phyloP scores from a whole-genome alignment of 129 eudicot genomes.

The Cynara cardunculus region DNA sequence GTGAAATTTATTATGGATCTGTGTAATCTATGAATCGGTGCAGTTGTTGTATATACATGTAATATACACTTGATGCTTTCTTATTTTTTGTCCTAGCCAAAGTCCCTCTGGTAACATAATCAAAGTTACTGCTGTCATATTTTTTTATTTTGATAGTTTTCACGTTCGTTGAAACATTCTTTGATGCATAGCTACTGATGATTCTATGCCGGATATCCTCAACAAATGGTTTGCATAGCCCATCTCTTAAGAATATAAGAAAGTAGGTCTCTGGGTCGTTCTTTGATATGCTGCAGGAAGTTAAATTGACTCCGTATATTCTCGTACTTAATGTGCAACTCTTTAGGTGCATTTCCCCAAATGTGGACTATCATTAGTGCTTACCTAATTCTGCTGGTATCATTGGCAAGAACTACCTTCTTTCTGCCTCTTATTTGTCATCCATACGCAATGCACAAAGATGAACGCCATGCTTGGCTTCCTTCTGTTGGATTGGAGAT shows the following conservation, averaged over 20 bases:
- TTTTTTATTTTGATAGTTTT: not conserved
- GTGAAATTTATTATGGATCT: not conserved
- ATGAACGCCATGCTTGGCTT: not conserved
- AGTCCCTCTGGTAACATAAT: not conserved
- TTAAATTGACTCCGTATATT: not conserved
- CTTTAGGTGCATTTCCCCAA: not conserved
- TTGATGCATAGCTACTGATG: not conserved
- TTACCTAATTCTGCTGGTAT: not conserved
- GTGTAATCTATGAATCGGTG: not conserved
- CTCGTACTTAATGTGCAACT: not conserved
- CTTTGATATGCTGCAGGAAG: not conserved
- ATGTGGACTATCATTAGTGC: not conserved
- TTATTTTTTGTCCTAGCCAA: not conserved
- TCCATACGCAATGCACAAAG: not conserved
- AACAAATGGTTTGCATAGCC: not conserved
- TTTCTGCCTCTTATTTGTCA: not conserved
- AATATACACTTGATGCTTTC: not conserved
- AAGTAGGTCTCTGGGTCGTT: not conserved
- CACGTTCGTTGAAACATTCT: not conserved
- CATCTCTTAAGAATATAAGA: not conserved
- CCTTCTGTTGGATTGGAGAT: not conserved
- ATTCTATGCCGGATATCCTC: not conserved
- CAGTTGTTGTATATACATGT: not conserved
- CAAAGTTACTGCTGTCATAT: not conserved
- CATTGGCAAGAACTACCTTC: not conserved